Conservation (phyloP, 1,139 yeast species). For the Pichia sp. region DNA sequence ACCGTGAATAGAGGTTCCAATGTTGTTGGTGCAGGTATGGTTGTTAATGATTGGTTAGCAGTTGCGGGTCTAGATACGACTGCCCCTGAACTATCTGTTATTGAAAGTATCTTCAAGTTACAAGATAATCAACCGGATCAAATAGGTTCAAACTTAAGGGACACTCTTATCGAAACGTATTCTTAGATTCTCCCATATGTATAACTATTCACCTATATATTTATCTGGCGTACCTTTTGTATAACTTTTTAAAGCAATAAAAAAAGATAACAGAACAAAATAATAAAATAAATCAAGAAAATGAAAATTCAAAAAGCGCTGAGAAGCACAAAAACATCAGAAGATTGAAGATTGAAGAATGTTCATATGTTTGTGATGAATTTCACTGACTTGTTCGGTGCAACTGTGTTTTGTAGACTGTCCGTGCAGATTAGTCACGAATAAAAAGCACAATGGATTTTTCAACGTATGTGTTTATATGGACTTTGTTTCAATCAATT, state of each 20-base stretch:
- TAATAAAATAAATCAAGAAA: neutral
- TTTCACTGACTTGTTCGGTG: too few species aligned
- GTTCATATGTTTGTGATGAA: neutral
- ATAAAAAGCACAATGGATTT: slow-evolving; percentile 13
- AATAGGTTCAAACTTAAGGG: slow-evolving; percentile 78
- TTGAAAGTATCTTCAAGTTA: slow-evolving; percentile 90
- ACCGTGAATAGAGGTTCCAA: slow-evolving; percentile 96
- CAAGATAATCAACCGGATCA: slow-evolving; percentile 86
- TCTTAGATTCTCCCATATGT: slow-evolving; percentile 19
- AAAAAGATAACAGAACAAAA: neutral
- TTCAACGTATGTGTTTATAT: slow-evolving; percentile 19
- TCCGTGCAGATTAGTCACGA: neutral
- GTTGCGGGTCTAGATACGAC: slow-evolving; percentile 97
- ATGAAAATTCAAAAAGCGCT: neutral
- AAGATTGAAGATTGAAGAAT: neutral
- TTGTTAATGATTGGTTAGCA: slow-evolving; percentile 96
- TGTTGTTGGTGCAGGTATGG: slow-evolving; percentile 98
- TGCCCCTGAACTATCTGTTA: slow-evolving; percentile 95
- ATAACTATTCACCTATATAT: neutral
- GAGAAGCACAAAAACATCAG: neutral
- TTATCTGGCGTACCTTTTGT: neutral
- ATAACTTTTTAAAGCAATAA: neutral
- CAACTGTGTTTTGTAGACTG: too few species aligned
- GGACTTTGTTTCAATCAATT: neutral
- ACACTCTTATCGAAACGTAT: slow-evolving; percentile 85